Evolutionary conservation across 495 filamentous ascomycete species (phyloP).

Genomic region (Talaromyces nanjingensis): DNA sequence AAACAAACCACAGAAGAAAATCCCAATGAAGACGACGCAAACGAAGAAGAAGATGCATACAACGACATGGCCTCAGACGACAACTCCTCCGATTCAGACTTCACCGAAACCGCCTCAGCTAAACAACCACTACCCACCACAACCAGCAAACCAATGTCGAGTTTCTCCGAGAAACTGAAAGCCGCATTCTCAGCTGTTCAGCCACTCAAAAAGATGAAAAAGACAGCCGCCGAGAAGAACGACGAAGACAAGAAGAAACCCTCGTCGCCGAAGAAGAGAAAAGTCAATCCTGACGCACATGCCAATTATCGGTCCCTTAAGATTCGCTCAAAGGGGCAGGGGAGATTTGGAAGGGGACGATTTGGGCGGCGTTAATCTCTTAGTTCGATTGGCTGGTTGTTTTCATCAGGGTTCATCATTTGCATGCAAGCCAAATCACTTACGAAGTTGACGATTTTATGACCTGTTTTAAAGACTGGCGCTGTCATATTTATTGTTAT

Average conservation of each 20-base stretch:
- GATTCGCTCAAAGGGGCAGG: slow-evolving; percentile 7
- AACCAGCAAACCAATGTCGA: slow-evolving; percentile 13
- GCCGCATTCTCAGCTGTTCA: slow-evolving; percentile 30
- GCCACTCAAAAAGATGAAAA: slow-evolving; percentile 26
- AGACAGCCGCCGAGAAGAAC: slow-evolving; percentile 19
- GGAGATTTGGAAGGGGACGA: slow-evolving; percentile 3
- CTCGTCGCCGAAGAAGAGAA: slow-evolving; percentile 55
- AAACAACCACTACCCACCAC: slow-evolving; percentile 6
- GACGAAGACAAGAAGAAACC: slow-evolving; percentile 30
- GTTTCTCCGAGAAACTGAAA: slow-evolving; percentile 38
- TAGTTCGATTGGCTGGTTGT: background rate
- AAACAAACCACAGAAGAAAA: slow-evolving; percentile 19
- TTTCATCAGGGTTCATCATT: background rate
- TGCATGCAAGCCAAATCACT: background rate
- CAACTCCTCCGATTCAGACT: slow-evolving; percentile 22
- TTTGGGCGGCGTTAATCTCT: slow-evolving; percentile 7
- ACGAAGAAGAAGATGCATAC: slow-evolving; percentile 5
- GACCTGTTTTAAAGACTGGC: background rate
- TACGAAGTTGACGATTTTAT: background rate
- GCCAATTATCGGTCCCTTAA: slow-evolving; percentile 14
- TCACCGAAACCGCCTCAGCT: slow-evolving; percentile 20
- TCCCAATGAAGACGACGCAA: background rate
- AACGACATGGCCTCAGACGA: slow-evolving; percentile 17
- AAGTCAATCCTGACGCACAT: slow-evolving; percentile 66
- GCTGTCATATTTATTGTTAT: background rate